Conservation (phyloP, 106 monocot species). For the Dendrobium catenatum region DNA sequence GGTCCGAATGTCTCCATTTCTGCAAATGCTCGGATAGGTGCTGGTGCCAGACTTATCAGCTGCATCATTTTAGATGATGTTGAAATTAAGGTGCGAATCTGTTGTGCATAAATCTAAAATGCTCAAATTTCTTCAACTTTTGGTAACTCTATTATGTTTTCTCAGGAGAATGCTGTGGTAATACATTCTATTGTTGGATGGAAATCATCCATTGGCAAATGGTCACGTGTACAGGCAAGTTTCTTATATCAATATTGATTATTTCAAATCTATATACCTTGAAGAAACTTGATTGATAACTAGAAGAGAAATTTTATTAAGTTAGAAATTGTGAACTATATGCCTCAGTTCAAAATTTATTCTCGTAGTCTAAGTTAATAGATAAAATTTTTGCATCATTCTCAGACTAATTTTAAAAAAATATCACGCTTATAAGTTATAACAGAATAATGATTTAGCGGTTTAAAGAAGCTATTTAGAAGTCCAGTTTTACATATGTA, state of each 20-base stretch:
- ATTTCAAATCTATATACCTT: background rate
- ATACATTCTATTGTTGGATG: conserved; percentile 92
- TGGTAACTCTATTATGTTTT: background rate
- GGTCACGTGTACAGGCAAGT: conserved; percentile 92
- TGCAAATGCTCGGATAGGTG: conserved; percentile 93
- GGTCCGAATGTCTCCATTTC: conserved; percentile 97
- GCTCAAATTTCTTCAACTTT: background rate
- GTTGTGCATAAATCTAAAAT: background rate
- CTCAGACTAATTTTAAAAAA: too few species aligned
- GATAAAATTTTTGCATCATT: too few species aligned
- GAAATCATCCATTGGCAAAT: conserved; percentile 86
- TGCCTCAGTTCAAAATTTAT: too few species aligned
- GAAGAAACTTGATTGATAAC: background rate
- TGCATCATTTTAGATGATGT: conserved; percentile 97
- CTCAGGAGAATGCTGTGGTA: conserved; percentile 92
- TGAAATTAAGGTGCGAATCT: conserved; percentile 67
- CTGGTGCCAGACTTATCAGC: conserved; percentile 86
- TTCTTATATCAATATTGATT: background rate
- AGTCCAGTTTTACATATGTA: too few species aligned
- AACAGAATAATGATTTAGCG: too few species aligned
- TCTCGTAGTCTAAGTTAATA: too few species aligned
- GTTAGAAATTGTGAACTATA: too few species aligned
- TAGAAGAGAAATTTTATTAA: too few species aligned
- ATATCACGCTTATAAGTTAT: too few species aligned
- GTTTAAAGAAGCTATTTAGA: too few species aligned